phyloP scores from a whole-genome alignment of 805 yeast genomes.

The Myxozyma vanderwaltii region DNA sequence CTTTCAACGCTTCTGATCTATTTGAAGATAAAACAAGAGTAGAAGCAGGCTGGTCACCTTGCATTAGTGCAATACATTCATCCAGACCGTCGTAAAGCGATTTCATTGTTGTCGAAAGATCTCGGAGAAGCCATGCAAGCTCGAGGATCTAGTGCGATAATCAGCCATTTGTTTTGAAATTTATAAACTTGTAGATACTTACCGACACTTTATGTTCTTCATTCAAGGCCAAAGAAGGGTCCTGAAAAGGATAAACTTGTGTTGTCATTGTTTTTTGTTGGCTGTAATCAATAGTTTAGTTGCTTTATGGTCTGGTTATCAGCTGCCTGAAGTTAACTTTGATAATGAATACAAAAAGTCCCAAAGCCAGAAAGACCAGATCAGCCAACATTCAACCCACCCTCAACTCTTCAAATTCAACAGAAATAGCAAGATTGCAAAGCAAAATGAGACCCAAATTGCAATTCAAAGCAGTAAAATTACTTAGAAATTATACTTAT shows the following conservation, averaged over 20 bases:
- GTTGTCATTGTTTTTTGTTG: slow-evolving; percentile 23
- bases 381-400: too few relatives aligned
- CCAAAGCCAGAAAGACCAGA: not conserved
- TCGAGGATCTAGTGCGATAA: slow-evolving; percentile 21
- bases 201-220: slow-evolving; percentile 34
- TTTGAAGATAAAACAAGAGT: slow-evolving; percentile 34
- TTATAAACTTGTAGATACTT: not conserved
- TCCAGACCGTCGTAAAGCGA: slow-evolving; percentile 28
- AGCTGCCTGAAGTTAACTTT: not conserved
- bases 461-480: too few relatives aligned
- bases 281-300: not conserved
- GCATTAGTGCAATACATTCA: slow-evolving; percentile 29
- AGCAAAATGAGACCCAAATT: too few relatives aligned
- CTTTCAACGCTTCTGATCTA: slow-evolving; percentile 34
- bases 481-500: too few relatives aligned
- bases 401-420: too few relatives aligned
- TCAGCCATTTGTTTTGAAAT: not conserved
- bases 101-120: slow-evolving; percentile 21
- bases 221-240: slow-evolving; percentile 26
- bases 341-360: not conserved
- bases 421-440: too few relatives aligned
- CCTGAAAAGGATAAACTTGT: slow-evolving; percentile 23
- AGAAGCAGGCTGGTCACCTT: slow-evolving; percentile 29
- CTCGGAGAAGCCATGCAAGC: slow-evolving; percentile 32
- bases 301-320: not conserved